Percentiles rank a stretch among this genome's conserved stretches.
phyloP scores from a whole-genome alignment of 805 yeast species.

The Wickerhamomyces bisporus region DNA sequence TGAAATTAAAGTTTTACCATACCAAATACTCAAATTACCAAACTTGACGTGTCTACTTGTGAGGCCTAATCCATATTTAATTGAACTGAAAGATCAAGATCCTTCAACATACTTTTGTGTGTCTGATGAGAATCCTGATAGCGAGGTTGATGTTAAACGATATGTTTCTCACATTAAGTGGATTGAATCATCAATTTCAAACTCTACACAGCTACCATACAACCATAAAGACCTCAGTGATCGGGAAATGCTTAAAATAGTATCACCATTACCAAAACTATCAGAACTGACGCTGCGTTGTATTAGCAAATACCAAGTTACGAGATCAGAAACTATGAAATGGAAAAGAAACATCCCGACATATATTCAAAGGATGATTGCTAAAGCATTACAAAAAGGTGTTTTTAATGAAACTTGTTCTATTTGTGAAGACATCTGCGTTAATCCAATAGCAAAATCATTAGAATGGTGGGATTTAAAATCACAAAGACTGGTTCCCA shows the following conservation, averaged over 20 bases:
- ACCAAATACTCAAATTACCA: conserved; percentile 43
- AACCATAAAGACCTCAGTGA: conserved; percentile 10
- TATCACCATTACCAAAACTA: conserved; percentile 38
- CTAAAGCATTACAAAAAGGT: conserved; percentile 49
- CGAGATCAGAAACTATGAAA: conserved; percentile 45
- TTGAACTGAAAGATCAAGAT: conserved; percentile 19
- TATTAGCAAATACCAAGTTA: conserved; percentile 47
- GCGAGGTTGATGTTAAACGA: conserved; percentile 16
- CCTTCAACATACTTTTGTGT: conserved; percentile 16
- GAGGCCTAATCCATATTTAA: conserved; percentile 45
- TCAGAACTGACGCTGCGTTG: conserved; percentile 42
- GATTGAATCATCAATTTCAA: conserved; percentile 6
- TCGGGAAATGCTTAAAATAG: conserved; percentile 12
- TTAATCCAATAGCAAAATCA: conserved; percentile 54
- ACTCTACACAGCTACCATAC: too few relatives aligned
- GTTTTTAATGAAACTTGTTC: conserved; percentile 48
- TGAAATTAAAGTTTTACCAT: conserved; percentile 46
- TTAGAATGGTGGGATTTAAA: conserved; percentile 66
- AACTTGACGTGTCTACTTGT: conserved; percentile 41
- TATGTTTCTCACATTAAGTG: conserved; percentile 23
- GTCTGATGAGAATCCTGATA: conserved; percentile 15
- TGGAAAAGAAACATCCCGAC: conserved; percentile 50
- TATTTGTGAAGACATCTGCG: conserved; percentile 40
- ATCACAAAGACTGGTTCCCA: conserved; percentile 44
- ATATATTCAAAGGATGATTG: conserved; percentile 39